Percentiles rank a stretch among this genome's conserved stretches.
These are phyloP conservation scores for Albugo laibachii DNA, from an alignment of 352 stramenopile species.

Conservation along the genomic window DNA sequence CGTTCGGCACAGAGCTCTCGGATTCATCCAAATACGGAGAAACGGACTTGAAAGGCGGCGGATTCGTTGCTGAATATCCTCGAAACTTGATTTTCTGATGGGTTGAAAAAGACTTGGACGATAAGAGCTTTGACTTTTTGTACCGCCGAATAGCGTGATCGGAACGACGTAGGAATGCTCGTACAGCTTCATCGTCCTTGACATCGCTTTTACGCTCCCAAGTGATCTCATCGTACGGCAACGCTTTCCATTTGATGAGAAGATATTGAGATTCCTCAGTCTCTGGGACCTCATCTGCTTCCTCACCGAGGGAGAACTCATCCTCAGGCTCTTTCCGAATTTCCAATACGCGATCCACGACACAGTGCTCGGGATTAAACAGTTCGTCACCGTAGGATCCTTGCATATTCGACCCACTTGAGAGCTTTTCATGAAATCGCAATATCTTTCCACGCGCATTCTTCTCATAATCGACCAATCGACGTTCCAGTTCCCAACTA, in stretches of 20 bases:
- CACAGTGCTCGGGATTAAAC: slow-evolving; percentile 79
- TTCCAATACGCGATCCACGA: slow-evolving; percentile 78
- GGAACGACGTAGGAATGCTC: slow-evolving; percentile 64
- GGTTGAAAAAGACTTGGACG: slow-evolving; percentile 5
- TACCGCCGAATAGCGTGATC: slow-evolving; percentile 11
- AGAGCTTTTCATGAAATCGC: slow-evolving; percentile 36
- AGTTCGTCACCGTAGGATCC: slow-evolving; percentile 60
- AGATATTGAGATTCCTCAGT: slow-evolving; percentile 76
- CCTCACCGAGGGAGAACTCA: slow-evolving; percentile 33
- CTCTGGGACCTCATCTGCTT: slow-evolving; percentile 15
- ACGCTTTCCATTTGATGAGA: slow-evolving; percentile 97
- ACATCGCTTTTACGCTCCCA: slow-evolving; percentile 98
- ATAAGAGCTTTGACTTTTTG: slow-evolving; percentile 27
- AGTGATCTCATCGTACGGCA: slow-evolving; percentile 93
- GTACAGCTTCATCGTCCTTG: slow-evolving; percentile 51
- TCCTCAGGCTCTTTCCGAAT: slow-evolving; percentile 58
- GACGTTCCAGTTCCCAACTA: slow-evolving; percentile 77
- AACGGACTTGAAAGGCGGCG: slow-evolving; percentile 30
- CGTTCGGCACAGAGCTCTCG: background rate
- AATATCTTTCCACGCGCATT: slow-evolving; percentile 76
- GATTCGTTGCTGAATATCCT: slow-evolving; percentile 38
- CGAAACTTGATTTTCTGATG: slow-evolving; percentile 38
- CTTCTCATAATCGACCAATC: slow-evolving; percentile 64
- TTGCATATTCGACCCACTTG: background rate
- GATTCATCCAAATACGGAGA: slow-evolving; percentile 5